Evolutionary conservation across 371 early-diverging fungal genomes (phyloP), one percentile per base, ranked within the genome.

Genomic region (Apophysomyces trapeziformis): DNA sequence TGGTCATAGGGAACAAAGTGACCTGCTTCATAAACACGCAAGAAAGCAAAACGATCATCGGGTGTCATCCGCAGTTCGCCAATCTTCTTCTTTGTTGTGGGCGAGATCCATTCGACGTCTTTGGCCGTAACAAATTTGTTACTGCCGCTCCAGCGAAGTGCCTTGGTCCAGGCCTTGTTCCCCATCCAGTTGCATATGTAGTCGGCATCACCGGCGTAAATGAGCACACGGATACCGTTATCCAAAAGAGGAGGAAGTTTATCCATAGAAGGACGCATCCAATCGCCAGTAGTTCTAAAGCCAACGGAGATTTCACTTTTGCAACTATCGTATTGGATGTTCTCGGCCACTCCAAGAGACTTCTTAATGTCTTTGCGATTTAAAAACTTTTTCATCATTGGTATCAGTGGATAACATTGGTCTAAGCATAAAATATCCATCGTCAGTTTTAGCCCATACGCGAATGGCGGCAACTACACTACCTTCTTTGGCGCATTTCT

Each of bases 121-220:
- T 88, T 80, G 46, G 89, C 88, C 32, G 80, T 65, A 43, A 79
- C 67, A 77, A 92, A 94, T 36, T 84, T 89, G 7, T 76, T 66
- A 65, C 87, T 76, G 43, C 94, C 95, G 39, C 78, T 70, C 98
- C 98, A 98, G 41, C 87, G 87, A 58, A 98, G 79, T 18, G 79
- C 87, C 43, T 88, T 63, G 7, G 92, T 80, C 95, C 95, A 96
- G 2, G 94, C 96, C 84, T 93, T 93, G 87, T 95, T 96, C 58
- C 96, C 96, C 71, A 92, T 89, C 95, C 95, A 96, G 77, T 94
- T 94, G 85, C 95, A 93, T 57, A 92, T 92, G 67, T 83, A 92
- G 71, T 93, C 93, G 4, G 91, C 91, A 68, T 92, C 88, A 60
- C 98, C 98, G 67, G 95, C 93, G 77, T 96, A 97, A 60, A 97